phyloP scores from a whole-genome alignment of 495 filamentous ascomycete species.

The Margaritispora aquatica region DNA sequence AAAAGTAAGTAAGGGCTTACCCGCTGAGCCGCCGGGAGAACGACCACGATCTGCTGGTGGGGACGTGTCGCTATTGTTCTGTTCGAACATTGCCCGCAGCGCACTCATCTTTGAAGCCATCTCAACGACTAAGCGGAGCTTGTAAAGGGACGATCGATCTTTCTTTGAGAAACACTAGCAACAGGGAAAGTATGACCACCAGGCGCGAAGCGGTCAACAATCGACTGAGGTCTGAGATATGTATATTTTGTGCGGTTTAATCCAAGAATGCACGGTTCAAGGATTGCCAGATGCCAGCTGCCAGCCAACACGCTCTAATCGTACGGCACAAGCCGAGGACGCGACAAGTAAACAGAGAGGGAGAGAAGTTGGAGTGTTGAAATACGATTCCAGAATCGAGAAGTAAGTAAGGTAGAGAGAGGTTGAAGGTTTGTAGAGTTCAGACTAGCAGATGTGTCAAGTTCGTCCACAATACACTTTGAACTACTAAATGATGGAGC shows the following conservation, averaged over 20 bases:
- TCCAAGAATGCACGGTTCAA: not conserved
- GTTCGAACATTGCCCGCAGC: constrained; percentile 86
- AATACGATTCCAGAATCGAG: not conserved
- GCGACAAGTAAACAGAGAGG: not conserved
- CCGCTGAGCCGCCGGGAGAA: constrained; percentile 19
- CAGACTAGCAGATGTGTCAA: not conserved
- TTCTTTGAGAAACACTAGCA: too few species aligned
- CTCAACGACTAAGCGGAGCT: not conserved
- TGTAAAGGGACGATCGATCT: too few species aligned
- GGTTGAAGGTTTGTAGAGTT: not conserved
- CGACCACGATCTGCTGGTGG: constrained; percentile 56
- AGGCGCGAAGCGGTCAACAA: not conserved
- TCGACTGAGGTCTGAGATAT: not conserved
- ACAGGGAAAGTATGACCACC: not conserved
- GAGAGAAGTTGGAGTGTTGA: not conserved
- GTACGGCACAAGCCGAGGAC: not conserved
- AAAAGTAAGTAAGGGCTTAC: constrained; percentile 10
- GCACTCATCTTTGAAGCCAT: constrained; percentile 14
- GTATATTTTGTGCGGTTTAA: not conserved
- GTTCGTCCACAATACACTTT: not conserved
- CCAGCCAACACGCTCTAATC: not conserved
- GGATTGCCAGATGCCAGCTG: too few species aligned
- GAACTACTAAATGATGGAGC: too few species aligned
- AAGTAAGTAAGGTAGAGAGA: not conserved
- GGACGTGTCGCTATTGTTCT: constrained; percentile 49